These are phyloP conservation scores for Yarrowia sp. DNA, from an alignment of 805 yeast species.

Conservation along the genomic window DNA sequence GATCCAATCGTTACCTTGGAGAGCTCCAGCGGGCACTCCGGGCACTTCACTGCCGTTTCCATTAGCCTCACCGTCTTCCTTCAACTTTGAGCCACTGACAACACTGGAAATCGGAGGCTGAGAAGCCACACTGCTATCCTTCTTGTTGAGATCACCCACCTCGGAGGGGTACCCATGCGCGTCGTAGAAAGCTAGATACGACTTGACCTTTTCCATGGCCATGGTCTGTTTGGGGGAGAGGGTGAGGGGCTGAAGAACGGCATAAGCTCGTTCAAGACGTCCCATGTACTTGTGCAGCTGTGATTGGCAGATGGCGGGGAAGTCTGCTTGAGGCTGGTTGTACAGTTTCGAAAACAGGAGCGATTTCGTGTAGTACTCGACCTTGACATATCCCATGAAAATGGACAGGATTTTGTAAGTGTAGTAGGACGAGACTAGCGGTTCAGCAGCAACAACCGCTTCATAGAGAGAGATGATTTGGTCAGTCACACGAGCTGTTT, in stretches of 20 bases:
- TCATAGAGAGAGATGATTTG: slow-evolving; percentile 5
- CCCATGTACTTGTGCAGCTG: slow-evolving; percentile 2
- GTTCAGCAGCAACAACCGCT: not conserved
- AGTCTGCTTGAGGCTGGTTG: not conserved
- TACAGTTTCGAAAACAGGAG: not conserved
- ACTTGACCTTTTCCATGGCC: slow-evolving; percentile 15
- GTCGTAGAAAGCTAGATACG: slow-evolving; percentile 18
- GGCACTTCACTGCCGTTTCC: not conserved
- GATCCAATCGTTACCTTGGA: not conserved
- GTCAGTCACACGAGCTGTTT: not conserved
- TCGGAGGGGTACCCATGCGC: slow-evolving; percentile 19
- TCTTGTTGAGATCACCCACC: not conserved
- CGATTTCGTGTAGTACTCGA: slow-evolving; percentile 19
- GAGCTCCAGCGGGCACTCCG: not conserved
- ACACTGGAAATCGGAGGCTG: slow-evolving; percentile 16
- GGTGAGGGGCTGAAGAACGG: not conserved
- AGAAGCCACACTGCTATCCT: no score
- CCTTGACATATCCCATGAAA: slow-evolving; percentile 18
- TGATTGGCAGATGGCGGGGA: slow-evolving; percentile 5
- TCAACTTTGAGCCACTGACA: not conserved
- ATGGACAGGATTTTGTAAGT: slow-evolving; percentile 18
- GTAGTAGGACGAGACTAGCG: slow-evolving; percentile 11
- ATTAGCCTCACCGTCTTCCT: not conserved
- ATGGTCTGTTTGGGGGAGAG: slow-evolving; percentile 6
- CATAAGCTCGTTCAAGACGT: slow-evolving; percentile 5